phyloP scores from a whole-genome alignment of 2,329 filamentous ascomycete species.

The Stagonosporopsis cucurbitacearum region DNA sequence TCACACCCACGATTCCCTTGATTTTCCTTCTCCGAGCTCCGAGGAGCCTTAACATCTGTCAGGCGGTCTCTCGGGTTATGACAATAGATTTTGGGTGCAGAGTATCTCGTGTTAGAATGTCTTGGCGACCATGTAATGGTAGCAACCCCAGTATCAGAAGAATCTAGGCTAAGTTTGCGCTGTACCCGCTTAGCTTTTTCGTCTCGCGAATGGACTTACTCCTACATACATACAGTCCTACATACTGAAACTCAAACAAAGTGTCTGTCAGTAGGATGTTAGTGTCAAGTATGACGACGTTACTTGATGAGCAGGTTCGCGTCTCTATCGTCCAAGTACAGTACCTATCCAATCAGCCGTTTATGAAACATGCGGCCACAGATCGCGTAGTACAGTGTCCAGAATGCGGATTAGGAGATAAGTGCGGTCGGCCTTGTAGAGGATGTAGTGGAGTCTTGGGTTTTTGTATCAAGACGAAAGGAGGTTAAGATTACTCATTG shows the following conservation, averaged over 20 bases:
- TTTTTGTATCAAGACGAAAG: not conserved
- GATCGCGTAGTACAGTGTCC: not conserved
- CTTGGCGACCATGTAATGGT: slow-evolving; percentile 23
- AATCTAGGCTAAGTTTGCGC: slow-evolving; percentile 18
- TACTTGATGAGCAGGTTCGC: not conserved
- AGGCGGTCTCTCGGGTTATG: slow-evolving; percentile 20
- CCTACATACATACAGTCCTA: not conserved
- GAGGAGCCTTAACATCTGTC: too few relatives aligned
- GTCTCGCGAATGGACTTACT: not conserved
- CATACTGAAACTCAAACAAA: slow-evolving; percentile 28
- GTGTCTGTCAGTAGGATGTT: slow-evolving; percentile 27
- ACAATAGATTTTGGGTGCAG: slow-evolving; percentile 24
- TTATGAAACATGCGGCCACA: slow-evolving; percentile 6
- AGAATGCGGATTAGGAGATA: not conserved
- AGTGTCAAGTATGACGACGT: slow-evolving; percentile 25
- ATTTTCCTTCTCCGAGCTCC: too few relatives aligned
- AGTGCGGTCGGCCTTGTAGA: not conserved
- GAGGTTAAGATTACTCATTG: not conserved
- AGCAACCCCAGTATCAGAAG: slow-evolving; percentile 22
- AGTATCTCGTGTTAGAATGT: slow-evolving; percentile 23
- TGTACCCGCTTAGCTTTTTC: not conserved
- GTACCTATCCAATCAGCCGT: not conserved
- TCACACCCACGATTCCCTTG: too few relatives aligned
- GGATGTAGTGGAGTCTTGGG: not conserved
- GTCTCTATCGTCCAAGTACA: not conserved